Base-by-base conservation (phyloP, 2,329 filamentous ascomycete genomes). In the Grosmannia penicillata region DNA sequence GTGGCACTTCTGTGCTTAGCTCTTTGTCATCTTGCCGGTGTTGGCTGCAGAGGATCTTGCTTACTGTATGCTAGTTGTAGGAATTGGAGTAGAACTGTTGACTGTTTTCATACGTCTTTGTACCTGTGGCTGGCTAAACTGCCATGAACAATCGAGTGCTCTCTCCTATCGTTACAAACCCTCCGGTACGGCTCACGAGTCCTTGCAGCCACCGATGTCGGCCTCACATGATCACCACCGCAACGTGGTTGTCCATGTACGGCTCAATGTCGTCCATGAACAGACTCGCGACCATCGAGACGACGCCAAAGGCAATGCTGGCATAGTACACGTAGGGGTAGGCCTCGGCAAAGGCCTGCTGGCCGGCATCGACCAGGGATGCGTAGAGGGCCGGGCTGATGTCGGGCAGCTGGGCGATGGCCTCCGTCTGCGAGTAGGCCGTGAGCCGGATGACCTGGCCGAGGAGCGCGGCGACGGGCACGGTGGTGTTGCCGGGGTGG, bases 241-340 rank as follows among this genome's bases (percentile, higher is more conserved):
- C 68, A 23, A 75, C 62, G 53, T 71, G 63, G 43, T 75, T 65
- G 49, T 71, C 65, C 66, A 75, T 71, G 45, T 70, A 72, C 51
- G 64, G 55, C 27, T 57, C 60, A 38, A 79, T 74, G 47, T 77
- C 66, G 2, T 68, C 70, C 51, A 79, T 53, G 45, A 77, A 73
- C 40, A 67, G 59, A 39, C 69, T 65, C 0, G 72, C 62, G n/a
- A 76, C 36, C 34, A 78, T 70, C 6, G 66, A 65, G 0, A 74
- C 50, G 0, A 45, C 60, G 0, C 75, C 75, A 51, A 78, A 79
- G 0, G 66, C 42, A 50, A 79, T 75, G 50, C 70, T 75, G 21
- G 63, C 61, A 51, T 72, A 71, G 49, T 77, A 80, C 4, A 76
- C 72, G 49, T 62, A 76, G 33, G 67, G 66, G 45, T 78, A 80